Percentiles rank a stretch among this genome's conserved stretches.
Conservation (phyloP, 1,284 basidiomycete genomes). For the Neonothopanus nambi region DNA sequence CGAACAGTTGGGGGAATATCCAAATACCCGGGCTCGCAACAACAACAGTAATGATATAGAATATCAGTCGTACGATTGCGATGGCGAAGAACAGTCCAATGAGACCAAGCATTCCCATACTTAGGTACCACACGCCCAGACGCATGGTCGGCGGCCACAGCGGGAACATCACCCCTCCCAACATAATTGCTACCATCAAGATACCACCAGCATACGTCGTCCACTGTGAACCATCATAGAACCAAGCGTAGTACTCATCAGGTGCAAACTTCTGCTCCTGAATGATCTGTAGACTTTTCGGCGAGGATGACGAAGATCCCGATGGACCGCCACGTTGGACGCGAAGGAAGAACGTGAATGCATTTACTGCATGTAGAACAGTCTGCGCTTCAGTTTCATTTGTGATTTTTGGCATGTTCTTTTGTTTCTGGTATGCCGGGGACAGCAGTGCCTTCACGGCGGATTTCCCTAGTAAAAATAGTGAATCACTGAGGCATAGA, state of each 20-base stretch:
- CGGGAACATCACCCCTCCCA: conserved; percentile 99
- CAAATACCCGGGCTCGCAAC: conserved; percentile 91
- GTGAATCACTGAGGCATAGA: neutral
- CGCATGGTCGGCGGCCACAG: conserved; percentile 94
- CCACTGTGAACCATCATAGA: conserved; percentile 94
- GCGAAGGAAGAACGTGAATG: conserved; percentile 87
- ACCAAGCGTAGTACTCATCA: conserved; percentile 92
- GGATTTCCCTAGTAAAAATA: conserved; percentile 68
- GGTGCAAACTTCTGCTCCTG: conserved; percentile 81
- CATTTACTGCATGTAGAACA: conserved; percentile 74
- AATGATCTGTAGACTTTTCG: conserved; percentile 81
- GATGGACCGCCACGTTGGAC: conserved; percentile 78
- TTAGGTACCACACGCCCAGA: conserved; percentile 96
- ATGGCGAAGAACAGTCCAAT: conserved; percentile 91
- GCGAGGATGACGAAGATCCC: conserved; percentile 68
- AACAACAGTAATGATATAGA: conserved; percentile 92
- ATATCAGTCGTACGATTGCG: conserved; percentile 90
- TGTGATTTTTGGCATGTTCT: conserved; percentile 78
- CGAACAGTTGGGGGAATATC: conserved; percentile 99
- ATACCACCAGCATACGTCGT: conserved; percentile 91
- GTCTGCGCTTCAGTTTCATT: conserved; percentile 77
- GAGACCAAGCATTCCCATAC: conserved; percentile 85
- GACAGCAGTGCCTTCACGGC: conserved; percentile 91
- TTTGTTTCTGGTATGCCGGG: conserved; percentile 88
- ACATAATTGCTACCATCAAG: conserved; percentile 91